A percentile compares a stretch with the other conserved stretches of the same genome.
phyloP scores from a whole-genome alignment of 2,329 filamentous ascomycete species.

The Aspergillus jensenii region DNA sequence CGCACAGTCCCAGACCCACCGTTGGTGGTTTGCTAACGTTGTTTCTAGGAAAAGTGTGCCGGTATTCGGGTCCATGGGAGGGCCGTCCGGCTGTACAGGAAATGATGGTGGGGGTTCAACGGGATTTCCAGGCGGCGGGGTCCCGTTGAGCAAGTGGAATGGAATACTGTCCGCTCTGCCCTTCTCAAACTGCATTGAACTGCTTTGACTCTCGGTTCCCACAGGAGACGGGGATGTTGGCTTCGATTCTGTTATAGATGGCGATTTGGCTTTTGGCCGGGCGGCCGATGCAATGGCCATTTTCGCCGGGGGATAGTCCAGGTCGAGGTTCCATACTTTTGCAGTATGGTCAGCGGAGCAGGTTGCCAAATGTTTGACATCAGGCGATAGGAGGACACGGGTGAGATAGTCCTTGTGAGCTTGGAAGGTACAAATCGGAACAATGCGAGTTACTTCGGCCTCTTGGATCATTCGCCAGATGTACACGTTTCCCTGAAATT shows the following conservation, averaged over 20 bases:
- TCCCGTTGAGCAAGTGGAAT: constrained; percentile 29
- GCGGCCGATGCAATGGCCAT: constrained; percentile 27
- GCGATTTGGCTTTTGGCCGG: constrained; percentile 19
- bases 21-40: constrained; percentile 84
- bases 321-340: constrained; percentile 93
- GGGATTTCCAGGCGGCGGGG: constrained; percentile 24
- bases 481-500: constrained; percentile 83
- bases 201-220: constrained; percentile 20
- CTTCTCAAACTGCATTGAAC: constrained; percentile 21
- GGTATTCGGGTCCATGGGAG: constrained; percentile 43
- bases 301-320: constrained; percentile 51
- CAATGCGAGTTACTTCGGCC: constrained; percentile 76
- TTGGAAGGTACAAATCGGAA: constrained; percentile 84
- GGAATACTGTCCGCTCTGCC: constrained; percentile 23
- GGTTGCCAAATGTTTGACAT: constrained; percentile 90
- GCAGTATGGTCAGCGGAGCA: constrained; percentile 93
- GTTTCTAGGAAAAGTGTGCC: constrained; percentile 75
- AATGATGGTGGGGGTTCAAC: constrained; percentile 33
- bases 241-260: constrained; percentile 11
- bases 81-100: constrained; percentile 37
- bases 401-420: constrained; percentile 93
- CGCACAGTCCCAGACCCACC: constrained; percentile 97
- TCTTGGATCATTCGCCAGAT: constrained; percentile 92
- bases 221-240: constrained; percentile 19
- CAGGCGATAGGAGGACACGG: constrained; percentile 84